These are phyloP conservation scores for Ilyonectria mors-panacis DNA, from an alignment of 2,329 filamentous ascomycete species.

Conservation along the genomic window DNA sequence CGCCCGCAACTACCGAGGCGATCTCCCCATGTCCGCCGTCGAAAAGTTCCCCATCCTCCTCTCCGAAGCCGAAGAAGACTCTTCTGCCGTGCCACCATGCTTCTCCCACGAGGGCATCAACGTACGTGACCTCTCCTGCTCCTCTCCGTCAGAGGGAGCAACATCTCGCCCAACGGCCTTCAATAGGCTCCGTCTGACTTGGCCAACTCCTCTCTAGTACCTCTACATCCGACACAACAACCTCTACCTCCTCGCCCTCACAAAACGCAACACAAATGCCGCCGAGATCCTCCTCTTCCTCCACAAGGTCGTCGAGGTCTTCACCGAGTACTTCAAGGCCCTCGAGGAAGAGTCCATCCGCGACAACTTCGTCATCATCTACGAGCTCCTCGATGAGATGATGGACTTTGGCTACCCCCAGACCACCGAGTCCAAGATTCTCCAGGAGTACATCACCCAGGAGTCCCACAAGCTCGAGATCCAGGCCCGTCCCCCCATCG, in stretches of 20 bases:
- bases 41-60: conserved; percentile 97
- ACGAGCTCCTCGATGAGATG: conserved; percentile 99
- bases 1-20: conserved; percentile 97
- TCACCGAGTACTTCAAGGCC: conserved; percentile 99
- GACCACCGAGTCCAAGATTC: conserved; percentile 97
- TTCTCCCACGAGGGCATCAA: conserved; percentile 99
- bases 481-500: conserved; percentile 95
- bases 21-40: conserved; percentile 99
- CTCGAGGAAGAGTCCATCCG: conserved; percentile 98
- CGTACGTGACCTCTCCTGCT: conserved; percentile 66
- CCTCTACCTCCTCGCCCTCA: conserved; percentile 96
- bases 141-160: neutral
- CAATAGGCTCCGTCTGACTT: conserved; percentile 31
- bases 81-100: conserved; percentile 95
- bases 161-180: neutral
- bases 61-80: conserved; percentile 99
- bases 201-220: conserved; percentile 71
- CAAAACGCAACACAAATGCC: conserved; percentile 98
- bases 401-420: conserved; percentile 99
- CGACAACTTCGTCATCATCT: conserved; percentile 99
- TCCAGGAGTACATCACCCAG: conserved; percentile 99
- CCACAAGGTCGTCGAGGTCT: conserved; percentile 98
- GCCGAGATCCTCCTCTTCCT: conserved; percentile 98
- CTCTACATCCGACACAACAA: conserved; percentile 99
- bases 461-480: conserved; percentile 99